These are phyloP conservation scores for Lenzites betulinus DNA, from an alignment of 768 basidiomycete species.

Conservation along the genomic window DNA sequence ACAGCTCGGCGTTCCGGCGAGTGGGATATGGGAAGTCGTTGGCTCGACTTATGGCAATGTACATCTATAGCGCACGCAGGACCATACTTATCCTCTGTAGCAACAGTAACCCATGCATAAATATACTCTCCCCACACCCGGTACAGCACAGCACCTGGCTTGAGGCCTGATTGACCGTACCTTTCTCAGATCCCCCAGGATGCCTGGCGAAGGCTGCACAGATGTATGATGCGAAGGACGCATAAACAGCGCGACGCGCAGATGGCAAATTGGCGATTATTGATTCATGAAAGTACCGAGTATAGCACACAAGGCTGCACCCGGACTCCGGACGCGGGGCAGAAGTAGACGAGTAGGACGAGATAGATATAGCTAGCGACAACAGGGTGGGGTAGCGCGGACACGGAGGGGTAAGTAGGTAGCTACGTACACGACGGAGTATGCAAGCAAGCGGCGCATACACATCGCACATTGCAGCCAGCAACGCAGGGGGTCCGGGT, in stretches of 20 bases:
- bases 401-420: conserved; percentile 1
- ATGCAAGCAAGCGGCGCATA: neutral
- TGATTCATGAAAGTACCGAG: conserved; percentile 8
- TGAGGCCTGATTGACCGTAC: neutral
- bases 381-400: conserved; percentile 13
- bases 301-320: conserved; percentile 12
- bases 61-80: conserved; percentile 14
- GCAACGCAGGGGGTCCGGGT: neutral
- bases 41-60: conserved; percentile 4
- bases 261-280: conserved; percentile 1
- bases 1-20: neutral
- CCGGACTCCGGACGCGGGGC: conserved; percentile 13
- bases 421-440: conserved; percentile 6
- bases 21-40: neutral
- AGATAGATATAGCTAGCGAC: conserved; percentile 20
- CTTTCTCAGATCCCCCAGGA: neutral
- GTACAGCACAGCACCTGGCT: neutral
- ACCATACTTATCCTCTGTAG: conserved; percentile 17
- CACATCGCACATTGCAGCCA: neutral
- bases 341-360: conserved; percentile 2
- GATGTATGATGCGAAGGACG: too few relatives aligned
- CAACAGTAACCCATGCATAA: conserved; percentile 13
- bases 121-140: neutral
- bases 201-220: too few relatives aligned
- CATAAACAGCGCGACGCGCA: too few relatives aligned